phyloP scores from a whole-genome alignment of 2,329 filamentous ascomycete species.

The Stromatinia cepivora region DNA sequence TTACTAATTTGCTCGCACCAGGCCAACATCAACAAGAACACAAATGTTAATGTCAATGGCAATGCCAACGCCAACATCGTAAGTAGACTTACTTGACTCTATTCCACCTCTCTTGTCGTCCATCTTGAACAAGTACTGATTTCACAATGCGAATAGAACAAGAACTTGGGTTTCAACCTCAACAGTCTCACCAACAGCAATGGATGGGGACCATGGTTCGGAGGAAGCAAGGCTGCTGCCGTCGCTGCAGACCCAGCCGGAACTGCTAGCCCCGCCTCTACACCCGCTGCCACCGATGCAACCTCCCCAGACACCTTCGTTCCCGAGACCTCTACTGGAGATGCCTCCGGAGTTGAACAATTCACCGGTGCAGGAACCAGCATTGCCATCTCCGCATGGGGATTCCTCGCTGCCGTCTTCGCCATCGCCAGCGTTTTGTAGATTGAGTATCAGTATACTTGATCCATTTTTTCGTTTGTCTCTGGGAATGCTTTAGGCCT shows the following conservation, averaged over 20 bases:
- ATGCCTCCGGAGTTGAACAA: neutral
- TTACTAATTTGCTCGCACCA: neutral
- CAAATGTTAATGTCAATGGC: slow-evolving; percentile 1
- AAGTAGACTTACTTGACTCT: neutral
- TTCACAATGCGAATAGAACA: neutral
- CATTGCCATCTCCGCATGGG: slow-evolving; percentile 13
- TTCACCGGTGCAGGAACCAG: slow-evolving; percentile 16
- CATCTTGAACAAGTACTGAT: neutral
- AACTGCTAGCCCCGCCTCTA: neutral
- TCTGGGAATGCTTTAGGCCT: neutral
- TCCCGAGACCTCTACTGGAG: neutral
- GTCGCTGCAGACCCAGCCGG: neutral
- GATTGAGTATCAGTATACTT: slow-evolving; percentile 14
- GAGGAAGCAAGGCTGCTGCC: slow-evolving; percentile 14
- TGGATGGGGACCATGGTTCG: slow-evolving; percentile 14
- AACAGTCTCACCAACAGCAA: neutral
- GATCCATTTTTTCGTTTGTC: neutral
- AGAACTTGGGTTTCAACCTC: slow-evolving; percentile 12
- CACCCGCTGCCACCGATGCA: neutral
- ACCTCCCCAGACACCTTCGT: neutral
- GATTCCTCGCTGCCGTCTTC: slow-evolving; percentile 11
- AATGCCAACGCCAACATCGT: slow-evolving; percentile 6
- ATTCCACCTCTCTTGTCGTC: neutral
- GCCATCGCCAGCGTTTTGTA: slow-evolving; percentile 14
- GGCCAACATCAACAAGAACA: slow-evolving; percentile 14